Base-by-base conservation (phyloP, 768 basidiomycete species). In the Phylloporus rhodoxanthus region DNA sequence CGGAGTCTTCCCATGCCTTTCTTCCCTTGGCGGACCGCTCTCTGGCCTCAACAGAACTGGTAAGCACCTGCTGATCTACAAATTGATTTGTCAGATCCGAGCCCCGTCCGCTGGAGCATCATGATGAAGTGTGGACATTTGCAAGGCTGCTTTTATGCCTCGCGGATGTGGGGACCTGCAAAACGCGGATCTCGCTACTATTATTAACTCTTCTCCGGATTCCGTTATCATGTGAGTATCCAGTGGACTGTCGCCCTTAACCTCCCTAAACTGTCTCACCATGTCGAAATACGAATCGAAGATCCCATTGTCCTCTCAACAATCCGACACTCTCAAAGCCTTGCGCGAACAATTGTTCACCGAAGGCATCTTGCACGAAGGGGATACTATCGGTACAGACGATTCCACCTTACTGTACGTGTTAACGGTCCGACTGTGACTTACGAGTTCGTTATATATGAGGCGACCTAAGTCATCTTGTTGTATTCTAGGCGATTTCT, bases 371-470 rank as follows among this genome's bases (percentile, higher is more conserved):
- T 53, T 87, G 38, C 74, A 75, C 43, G 77, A 82, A 25, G 81
- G 80, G 0, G 80, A 83, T 56, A 72, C 76, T 4, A 75, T 86
- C 34, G 84, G 82, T 11, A 79, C 82, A 2, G 81, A 77, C 50
- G 73, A 77, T 54, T 69, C 71, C 47, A 84, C 82, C 8, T 62
- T 87, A 13, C 61, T 84, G 85, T 81, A 50, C 65, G 81, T 56
- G 37, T 29, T n/a, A 17, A 42, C 7, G 36, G 7, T 28, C 37
- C 36, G 23, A 21, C n/a, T n/a, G n/a, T n/a, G n/a, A n/a, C 32
- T 36, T 21, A 17, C 14, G 4, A 9, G 5, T 47, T 11, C 28
- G 20, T 10, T 15, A 9, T 33, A 25, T 8, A 8, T 34, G 13
- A 43, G 28, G 15, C 23, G 39, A 32, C 47, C 53, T 57, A 37